Evolutionary conservation across 305 asterid genomes (phyloP).

Genomic region (Rubia balearica): DNA sequence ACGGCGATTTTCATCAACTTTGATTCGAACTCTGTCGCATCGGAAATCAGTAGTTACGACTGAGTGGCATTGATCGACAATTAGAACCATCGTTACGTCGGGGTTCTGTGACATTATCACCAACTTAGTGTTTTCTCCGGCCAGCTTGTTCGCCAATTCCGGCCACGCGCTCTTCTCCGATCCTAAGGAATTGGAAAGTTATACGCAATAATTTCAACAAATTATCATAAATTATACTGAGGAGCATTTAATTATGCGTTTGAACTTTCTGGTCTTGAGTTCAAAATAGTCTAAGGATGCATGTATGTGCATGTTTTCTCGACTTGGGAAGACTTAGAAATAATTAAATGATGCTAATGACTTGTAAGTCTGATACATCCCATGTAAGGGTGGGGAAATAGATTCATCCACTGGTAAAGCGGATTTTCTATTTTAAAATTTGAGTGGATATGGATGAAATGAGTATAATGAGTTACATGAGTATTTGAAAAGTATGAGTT

Average conservation of each 20-base stretch:
- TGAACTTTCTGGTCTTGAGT: too few relatives aligned
- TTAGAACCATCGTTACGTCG: background rate
- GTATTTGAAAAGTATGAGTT: too few relatives aligned
- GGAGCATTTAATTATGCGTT: too few relatives aligned
- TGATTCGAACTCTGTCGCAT: slow-evolving; percentile 9
- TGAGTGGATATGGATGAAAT: too few relatives aligned
- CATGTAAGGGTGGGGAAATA: too few relatives aligned
- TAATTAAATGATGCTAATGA: too few relatives aligned
- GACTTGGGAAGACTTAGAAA: background rate
- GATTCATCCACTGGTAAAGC: too few relatives aligned
- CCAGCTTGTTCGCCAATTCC: background rate
- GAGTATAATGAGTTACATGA: too few relatives aligned
- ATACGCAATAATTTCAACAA: too few relatives aligned
- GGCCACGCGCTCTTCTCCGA: slow-evolving; percentile 3
- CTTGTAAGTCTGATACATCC: too few relatives aligned
- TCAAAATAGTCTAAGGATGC: background rate
- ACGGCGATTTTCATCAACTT: background rate
- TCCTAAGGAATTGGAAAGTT: background rate
- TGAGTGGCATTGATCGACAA: background rate
- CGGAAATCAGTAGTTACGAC: background rate
- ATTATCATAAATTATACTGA: too few relatives aligned
- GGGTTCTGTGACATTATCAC: background rate
- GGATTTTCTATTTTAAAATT: too few relatives aligned
- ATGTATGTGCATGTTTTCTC: background rate
- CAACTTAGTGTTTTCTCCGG: background rate